Evolutionary conservation across 139 green algal species (phyloP).

Genomic region (Mychonastes homosphaera): DNA sequence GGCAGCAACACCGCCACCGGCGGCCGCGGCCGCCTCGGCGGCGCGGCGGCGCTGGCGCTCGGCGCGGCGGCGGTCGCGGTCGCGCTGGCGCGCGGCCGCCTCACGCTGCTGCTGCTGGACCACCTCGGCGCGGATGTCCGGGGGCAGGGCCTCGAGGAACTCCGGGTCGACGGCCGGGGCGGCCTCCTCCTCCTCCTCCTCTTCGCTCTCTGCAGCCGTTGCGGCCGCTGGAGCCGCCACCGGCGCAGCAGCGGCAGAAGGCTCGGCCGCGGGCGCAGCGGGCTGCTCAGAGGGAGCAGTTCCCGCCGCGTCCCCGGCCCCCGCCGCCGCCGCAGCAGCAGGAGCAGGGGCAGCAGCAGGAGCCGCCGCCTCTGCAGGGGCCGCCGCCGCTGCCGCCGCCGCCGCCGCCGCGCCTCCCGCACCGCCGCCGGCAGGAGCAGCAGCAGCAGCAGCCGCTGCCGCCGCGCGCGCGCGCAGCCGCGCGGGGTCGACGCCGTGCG

Average conservation of each 20-base stretch:
- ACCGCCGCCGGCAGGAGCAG: constrained; percentile 1
- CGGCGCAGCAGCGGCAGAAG: neutral
- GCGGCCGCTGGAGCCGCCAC: neutral
- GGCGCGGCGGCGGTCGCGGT: constrained; percentile 6
- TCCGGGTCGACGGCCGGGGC: constrained; percentile 83
- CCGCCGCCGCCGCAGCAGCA: neutral
- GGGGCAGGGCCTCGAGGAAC: constrained; percentile 86
- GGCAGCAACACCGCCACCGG: neutral
- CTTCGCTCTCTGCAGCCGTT: no score
- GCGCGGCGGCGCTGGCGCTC: constrained; percentile 6
- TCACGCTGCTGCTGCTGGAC: constrained; percentile 60
- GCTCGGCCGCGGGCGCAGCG: constrained; percentile 2
- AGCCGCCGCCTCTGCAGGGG: neutral
- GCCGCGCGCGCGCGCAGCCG: constrained; percentile 1
- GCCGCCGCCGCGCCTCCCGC: neutral
- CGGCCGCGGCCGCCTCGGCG: constrained; percentile 1
- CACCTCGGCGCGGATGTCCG: constrained; percentile 85
- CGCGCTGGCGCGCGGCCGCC: constrained; percentile 13
- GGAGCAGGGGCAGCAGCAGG: neutral
- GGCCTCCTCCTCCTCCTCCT: constrained; percentile 26
- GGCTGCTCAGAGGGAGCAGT: neutral
- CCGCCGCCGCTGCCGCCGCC: neutral
- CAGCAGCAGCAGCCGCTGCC: constrained; percentile 4
- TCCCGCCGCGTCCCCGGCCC: neutral
- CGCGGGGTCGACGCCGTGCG: constrained; percentile 34